These are phyloP conservation scores for Tetraselmis striata DNA, from an alignment of 139 green algal genomes.

Conservation along the genomic window DNA sequence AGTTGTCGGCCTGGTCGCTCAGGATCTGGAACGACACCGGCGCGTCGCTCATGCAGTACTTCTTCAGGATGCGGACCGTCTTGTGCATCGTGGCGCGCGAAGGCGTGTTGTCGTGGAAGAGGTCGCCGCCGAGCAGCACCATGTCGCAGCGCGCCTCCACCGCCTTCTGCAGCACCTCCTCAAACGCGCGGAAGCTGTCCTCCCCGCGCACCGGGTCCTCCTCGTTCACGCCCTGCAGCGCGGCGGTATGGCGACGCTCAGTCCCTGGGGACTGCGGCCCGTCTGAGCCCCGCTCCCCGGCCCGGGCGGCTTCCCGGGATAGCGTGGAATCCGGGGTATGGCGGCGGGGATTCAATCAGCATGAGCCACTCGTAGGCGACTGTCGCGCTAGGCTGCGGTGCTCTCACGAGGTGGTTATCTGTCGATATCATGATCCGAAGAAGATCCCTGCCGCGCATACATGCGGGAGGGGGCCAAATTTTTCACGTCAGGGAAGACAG, in stretches of 20 bases:
- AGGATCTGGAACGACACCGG: slow-evolving; percentile 70
- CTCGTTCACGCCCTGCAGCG: slow-evolving; percentile 84
- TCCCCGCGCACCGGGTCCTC: slow-evolving; percentile 85
- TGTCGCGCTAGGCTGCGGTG: neutral
- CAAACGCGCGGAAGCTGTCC: slow-evolving; percentile 89
- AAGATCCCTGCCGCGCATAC: too few species aligned
- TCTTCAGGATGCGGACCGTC: slow-evolving; percentile 72
- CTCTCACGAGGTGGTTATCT: slow-evolving; percentile 89
- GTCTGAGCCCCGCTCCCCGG: too few species aligned
- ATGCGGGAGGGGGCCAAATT: too few species aligned
- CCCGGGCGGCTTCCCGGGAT: neutral
- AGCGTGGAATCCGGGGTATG: neutral
- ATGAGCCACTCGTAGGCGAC: neutral
- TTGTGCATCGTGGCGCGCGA: slow-evolving; percentile 63
- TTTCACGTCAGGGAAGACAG: too few species aligned
- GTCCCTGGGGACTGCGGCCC: neutral
- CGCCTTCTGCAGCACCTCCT: slow-evolving; percentile 75
- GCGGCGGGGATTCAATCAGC: neutral
- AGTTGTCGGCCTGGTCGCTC: slow-evolving; percentile 74
- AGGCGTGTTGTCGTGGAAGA: slow-evolving; percentile 98
- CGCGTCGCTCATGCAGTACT: slow-evolving; percentile 72
- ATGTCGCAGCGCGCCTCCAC: slow-evolving; percentile 21
- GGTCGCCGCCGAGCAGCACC: slow-evolving; percentile 92
- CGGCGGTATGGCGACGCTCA: neutral
- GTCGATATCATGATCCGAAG: slow-evolving; percentile 85